Evolutionary conservation across 306 rosid genomes (phyloP), one percentile per base, ranked within the genome.

Genomic region (Cucurbita ficifolia): DNA sequence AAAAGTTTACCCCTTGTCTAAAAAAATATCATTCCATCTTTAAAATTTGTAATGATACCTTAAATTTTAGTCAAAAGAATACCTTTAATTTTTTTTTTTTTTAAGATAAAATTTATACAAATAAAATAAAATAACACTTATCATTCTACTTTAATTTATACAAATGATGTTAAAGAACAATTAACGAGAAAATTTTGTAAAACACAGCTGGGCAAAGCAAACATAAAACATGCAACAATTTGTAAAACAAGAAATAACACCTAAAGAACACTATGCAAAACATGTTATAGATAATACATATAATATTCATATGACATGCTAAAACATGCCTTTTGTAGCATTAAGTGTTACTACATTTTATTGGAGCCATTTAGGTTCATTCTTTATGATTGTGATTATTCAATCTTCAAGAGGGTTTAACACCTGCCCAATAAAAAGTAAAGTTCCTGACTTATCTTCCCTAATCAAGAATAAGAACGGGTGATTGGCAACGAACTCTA

Each of bases 401-500:
- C 80, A 84, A 10, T 0, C 72, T 7, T 73, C 77, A 53, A 86
- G 89, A 73, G 98, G 96, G 80, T 93, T 80, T 21, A 84, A 84
- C 69, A 93, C 86, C 68, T 93, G 93, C 4, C 98, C 94, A n/a
- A 79, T 78, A 74, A 90, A 93, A 78, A 93, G 77, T 45, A 88
- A 63, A 0, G 88, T 85, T 57, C 96, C 97, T 1, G 89, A 84
- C 77, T 74, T 10, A 70, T 90, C 85, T 76, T 90, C 98, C 77
- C 90, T 83, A 48, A 93, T 78, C 12, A 84, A 39, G 73, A 83
- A 90, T 54, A 93, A 80, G 82, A 88, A 93, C 8, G 98, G 94
- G 46, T 84, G 97, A 69, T 90, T 89, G 7, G 94, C 98, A 19
- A 90, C 94, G 54, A 93, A 90, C 81, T 93, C 88, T n/a, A 83